These are phyloP conservation scores for Byssoonygena ceratinophila DNA, from an alignment of 2,329 filamentous ascomycete genomes.

Conservation along the genomic window DNA sequence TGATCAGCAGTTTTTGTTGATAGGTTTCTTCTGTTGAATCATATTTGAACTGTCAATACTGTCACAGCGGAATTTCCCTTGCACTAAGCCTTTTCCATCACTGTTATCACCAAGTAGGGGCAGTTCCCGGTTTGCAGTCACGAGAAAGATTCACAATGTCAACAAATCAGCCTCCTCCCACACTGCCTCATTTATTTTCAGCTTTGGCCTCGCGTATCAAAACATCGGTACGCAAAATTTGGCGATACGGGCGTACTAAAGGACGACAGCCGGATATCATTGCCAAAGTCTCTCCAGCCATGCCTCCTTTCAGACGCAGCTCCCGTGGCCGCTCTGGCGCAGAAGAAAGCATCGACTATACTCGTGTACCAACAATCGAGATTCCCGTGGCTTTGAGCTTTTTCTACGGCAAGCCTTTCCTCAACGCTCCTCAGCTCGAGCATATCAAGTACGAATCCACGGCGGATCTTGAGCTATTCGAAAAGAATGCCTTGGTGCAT, in stretches of 20 bases:
- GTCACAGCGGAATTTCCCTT: neutral
- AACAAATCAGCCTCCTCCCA: neutral
- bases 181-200: neutral
- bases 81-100: neutral
- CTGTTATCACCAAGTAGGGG: neutral
- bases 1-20: neutral
- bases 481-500: neutral
- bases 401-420: conserved; percentile 15
- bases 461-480: conserved; percentile 8
- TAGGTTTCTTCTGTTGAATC: neutral
- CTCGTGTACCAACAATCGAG: conserved; percentile 2
- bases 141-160: neutral
- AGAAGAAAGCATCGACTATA: neutral
- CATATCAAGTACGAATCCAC: conserved; percentile 12
- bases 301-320: neutral
- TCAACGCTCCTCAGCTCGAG: conserved; percentile 2
- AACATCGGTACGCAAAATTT: neutral
- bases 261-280: neutral
- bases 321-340: neutral
- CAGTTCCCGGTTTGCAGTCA: neutral
- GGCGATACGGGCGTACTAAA: neutral
- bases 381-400: conserved; percentile 14
- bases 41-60: neutral
- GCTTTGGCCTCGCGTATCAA: neutral
- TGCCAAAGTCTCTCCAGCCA: neutral